phyloP scores from a whole-genome alignment of 306 rosid genomes.

The Psophocarpus tetragonolobus region DNA sequence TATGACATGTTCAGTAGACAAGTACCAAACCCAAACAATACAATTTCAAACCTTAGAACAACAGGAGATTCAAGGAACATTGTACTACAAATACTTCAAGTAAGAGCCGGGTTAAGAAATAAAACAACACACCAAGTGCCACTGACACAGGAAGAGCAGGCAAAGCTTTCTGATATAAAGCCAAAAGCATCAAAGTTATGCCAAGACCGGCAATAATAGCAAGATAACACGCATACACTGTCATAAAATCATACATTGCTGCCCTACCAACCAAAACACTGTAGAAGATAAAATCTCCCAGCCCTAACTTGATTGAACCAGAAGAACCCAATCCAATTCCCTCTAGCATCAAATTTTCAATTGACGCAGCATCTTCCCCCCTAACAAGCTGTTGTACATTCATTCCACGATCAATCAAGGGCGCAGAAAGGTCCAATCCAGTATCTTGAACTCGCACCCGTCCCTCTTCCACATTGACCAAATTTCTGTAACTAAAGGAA shows the following conservation, averaged over 20 bases:
- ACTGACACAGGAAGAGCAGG: constrained; percentile 96
- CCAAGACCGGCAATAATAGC: constrained; percentile 98
- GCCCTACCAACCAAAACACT: constrained; percentile 98
- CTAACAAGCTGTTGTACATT: constrained; percentile 34
- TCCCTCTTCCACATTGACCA: constrained; percentile 66
- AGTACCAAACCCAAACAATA: constrained; percentile 22
- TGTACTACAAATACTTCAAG: constrained; percentile 88
- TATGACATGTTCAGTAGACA: constrained; percentile 16
- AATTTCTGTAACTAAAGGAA: constrained; percentile 27
- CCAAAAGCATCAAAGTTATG: constrained; percentile 81
- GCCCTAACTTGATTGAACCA: constrained; percentile 93
- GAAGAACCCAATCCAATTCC: constrained; percentile 92
- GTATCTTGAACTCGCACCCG: constrained; percentile 40
- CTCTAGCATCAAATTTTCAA: constrained; percentile 66
- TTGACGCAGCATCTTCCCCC: constrained; percentile 35
- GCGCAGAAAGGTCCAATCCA: constrained; percentile 52
- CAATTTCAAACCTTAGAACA: constrained; percentile 53
- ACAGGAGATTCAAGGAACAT: constrained; percentile 82
- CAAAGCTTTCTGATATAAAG: constrained; percentile 86
- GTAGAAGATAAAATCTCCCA: constrained; percentile 95
- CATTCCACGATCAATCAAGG: constrained; percentile 55
- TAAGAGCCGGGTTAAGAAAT: constrained; percentile 75
- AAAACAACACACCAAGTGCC: constrained; percentile 76
- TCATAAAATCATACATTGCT: constrained; percentile 95
- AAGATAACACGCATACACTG: constrained; percentile 94